These are phyloP conservation scores for Candida insectorum DNA, from an alignment of 805 yeast species.

Conservation along the genomic window DNA sequence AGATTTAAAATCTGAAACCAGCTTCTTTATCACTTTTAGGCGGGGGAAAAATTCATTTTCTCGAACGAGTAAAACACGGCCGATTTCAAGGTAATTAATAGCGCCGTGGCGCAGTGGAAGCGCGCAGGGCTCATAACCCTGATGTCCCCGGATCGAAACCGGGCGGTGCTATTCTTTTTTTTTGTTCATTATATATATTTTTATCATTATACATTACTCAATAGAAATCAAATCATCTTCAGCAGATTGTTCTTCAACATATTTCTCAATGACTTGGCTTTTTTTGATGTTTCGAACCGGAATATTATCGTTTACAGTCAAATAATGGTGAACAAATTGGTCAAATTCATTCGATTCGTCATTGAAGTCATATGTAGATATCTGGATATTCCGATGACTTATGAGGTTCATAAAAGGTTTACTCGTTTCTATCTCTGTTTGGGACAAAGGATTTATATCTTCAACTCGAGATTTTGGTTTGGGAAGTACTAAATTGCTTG, in stretches of 20 bases:
- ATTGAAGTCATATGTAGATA: constrained; percentile 24
- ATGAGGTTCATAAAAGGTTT: constrained; percentile 32
- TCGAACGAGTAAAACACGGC: too few species aligned
- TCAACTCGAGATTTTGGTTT: neutral
- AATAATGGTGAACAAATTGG: neutral
- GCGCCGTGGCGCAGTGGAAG: constrained; percentile 99
- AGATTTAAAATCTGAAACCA: too few species aligned
- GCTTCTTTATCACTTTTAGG: too few species aligned
- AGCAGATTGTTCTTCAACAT: too few species aligned
- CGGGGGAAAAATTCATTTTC: too few species aligned
- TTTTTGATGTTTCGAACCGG: too few species aligned
- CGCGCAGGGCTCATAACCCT: constrained; percentile 99
- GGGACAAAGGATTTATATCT: constrained; percentile 29
- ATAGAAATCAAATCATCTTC: too few species aligned
- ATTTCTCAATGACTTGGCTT: too few species aligned
- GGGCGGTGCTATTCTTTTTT: constrained; percentile 67
- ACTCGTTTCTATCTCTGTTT: constrained; percentile 58
- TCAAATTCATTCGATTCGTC: constrained; percentile 3
- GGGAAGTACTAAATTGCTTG: constrained; percentile 15
- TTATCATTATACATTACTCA: too few species aligned
- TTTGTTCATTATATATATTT: too few species aligned
- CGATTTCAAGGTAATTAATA: too few species aligned
- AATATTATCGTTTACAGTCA: too few species aligned
- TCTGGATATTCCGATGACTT: constrained; percentile 25
- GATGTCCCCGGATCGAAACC: constrained; percentile 98